Evolutionary conservation across 805 yeast species (phyloP), one percentile per base, ranked within the genome.

Genomic region (Kurtzmaniella cleridarum): DNA sequence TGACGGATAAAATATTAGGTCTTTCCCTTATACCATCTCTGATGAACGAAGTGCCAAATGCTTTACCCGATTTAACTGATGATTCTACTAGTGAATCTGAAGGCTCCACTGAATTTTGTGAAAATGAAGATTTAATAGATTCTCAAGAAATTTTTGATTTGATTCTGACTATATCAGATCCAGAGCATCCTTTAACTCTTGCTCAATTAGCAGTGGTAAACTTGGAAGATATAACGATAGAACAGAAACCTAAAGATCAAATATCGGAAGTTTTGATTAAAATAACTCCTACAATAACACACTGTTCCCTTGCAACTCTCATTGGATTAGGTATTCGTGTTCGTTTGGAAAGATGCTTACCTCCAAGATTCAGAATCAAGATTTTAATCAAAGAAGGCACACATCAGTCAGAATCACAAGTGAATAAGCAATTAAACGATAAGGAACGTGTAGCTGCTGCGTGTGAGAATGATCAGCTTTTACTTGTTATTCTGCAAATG

Each of bases 401-500:
- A 1, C 99, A 93, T 57, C 97, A 93, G 59, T 85, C 95, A 55
- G 98, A 93, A 57, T 77, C 76, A 48, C 98, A 93, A 57, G 98
- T 93, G 16, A 93, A 93, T 62, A 91, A 91, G 57, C 99, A 93
- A 64, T 73, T 93, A 43, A 93, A 93, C 55, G 99, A 93, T 57
- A 93, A 93, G 64, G 99, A 93, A 62, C 71, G 99, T 45, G 97
- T 93, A 0, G 95, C 96, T 26, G 98, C 98, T 20, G 99, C 99
- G 0, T 90, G 98, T 60, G 98, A 93, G 55, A 93, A 93, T 53
- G 95, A 85, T 41, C 98, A 93, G 65, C 68, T 93, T 32, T 65
- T 90, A 30, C 75, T 80, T 24, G 99, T 93, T n/a, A 84, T 93
- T 29, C 84, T 89, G 48, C 88, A 84, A 46, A 93, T 93, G 99